Percentiles rank a stretch among this genome's conserved stretches.
Evolutionary conservation across 371 early-diverging fungal genomes (phyloP).

Genomic region (Rhizopus stolonifer): DNA sequence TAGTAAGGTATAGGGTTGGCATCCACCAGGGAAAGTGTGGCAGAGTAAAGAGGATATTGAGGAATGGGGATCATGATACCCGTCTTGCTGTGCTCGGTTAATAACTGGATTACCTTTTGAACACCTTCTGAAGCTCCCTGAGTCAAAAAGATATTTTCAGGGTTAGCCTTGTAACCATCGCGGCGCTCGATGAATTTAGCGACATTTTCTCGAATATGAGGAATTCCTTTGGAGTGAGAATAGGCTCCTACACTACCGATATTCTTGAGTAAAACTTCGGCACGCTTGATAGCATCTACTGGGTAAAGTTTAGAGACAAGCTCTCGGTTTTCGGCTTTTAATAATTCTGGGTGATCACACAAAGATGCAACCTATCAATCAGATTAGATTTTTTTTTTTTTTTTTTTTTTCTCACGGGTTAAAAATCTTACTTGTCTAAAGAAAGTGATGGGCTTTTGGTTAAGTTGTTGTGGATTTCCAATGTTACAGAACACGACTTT

Average conservation of each 20-base stretch:
- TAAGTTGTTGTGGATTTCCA: conserved; percentile 96
- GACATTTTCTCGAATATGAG: conserved; percentile 79
- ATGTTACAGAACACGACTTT: conserved; percentile 91
- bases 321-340: conserved; percentile 55
- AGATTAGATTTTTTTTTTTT: conserved; percentile 5
- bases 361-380: conserved; percentile 74
- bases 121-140: conserved; percentile 90
- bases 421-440: conserved; percentile 80
- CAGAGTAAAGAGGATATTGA: conserved; percentile 98
- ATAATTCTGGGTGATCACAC: conserved; percentile 84
- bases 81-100: conserved; percentile 75
- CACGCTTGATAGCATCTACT: conserved; percentile 78
- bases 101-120: conserved; percentile 79
- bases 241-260: conserved; percentile 89
- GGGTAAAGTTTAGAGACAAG: conserved; percentile 69
- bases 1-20: conserved; percentile 91
- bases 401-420: background rate
- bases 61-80: conserved; percentile 98
- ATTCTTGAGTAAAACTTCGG: conserved; percentile 60
- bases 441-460: conserved; percentile 95
- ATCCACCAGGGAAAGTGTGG: conserved; percentile 81
- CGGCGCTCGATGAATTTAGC: conserved; percentile 85
- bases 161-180: conserved; percentile 84
- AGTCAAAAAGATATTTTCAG: conserved; percentile 88
- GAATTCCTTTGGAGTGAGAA: conserved; percentile 91